These are phyloP conservation scores for Steccherinum ochraceum DNA, from an alignment of 768 basidiomycete genomes.

Conservation along the genomic window DNA sequence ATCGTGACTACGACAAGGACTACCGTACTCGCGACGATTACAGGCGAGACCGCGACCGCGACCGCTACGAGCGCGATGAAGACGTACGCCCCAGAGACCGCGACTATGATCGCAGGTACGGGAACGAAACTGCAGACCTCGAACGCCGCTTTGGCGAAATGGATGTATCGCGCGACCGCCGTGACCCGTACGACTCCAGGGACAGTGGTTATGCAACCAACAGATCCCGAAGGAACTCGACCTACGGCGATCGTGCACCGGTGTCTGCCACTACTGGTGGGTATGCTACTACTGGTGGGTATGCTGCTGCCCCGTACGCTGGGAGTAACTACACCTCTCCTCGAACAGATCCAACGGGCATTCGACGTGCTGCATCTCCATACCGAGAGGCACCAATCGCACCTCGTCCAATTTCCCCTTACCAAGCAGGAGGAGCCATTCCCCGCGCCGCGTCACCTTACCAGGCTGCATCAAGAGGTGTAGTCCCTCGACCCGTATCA, in stretches of 20 bases:
- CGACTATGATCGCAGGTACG: slow-evolving; percentile 10
- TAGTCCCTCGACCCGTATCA: slow-evolving; percentile 14
- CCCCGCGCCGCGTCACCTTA: slow-evolving; percentile 4
- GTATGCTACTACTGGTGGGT: slow-evolving; percentile 12
- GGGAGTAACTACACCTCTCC: slow-evolving; percentile 1
- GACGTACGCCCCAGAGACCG: neutral
- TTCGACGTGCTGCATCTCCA: neutral
- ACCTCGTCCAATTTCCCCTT: slow-evolving; percentile 12
- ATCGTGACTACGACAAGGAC: slow-evolving; percentile 23
- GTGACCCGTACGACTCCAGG: neutral
- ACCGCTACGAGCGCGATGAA: slow-evolving; percentile 44
- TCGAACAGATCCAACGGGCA: neutral
- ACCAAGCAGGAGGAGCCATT: slow-evolving; percentile 8
- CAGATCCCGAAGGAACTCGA: neutral
- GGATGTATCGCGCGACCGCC: slow-evolving; percentile 16
- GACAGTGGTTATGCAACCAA: slow-evolving; percentile 5
- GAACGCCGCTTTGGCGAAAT: slow-evolving; percentile 31
- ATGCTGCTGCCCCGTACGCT: neutral
- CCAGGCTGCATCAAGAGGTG: slow-evolving; percentile 2
- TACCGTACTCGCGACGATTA: slow-evolving; percentile 14
- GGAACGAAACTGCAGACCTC: slow-evolving; percentile 25
- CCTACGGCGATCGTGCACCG: neutral
- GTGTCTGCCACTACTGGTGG: slow-evolving; percentile 11
- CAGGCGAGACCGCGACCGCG: slow-evolving; percentile 14
- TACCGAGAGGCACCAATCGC: neutral